These are phyloP conservation scores for Dendrostoma leiphaemia DNA, from an alignment of 2,329 filamentous ascomycete species.

Conservation along the genomic window DNA sequence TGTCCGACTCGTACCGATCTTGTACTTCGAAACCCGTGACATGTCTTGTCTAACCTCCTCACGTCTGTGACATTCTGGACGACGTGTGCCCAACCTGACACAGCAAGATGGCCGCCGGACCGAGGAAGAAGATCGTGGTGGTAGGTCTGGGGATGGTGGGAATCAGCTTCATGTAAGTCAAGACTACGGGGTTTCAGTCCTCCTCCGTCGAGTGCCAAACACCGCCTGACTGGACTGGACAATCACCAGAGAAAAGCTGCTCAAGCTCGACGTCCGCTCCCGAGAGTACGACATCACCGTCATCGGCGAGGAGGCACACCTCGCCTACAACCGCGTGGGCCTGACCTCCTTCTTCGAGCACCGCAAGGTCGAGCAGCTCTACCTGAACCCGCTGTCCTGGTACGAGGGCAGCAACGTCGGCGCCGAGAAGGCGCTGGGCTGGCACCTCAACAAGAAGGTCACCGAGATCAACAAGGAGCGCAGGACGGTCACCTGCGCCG, in stretches of 20 bases:
- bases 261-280: constrained; percentile 76
- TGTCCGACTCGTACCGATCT: no score
- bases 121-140: constrained; percentile 70
- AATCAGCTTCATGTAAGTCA: constrained; percentile 77
- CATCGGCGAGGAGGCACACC: constrained; percentile 81
- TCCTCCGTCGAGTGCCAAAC: no score
- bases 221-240: no score
- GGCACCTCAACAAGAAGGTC: constrained; percentile 71
- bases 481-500: constrained; percentile 69
- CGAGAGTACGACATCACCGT: constrained; percentile 80
- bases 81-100: no score
- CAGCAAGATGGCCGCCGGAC: constrained; percentile 38
- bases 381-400: constrained; percentile 83
- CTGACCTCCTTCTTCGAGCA: constrained; percentile 88
- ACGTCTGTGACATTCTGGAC: no score
- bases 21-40: no score
- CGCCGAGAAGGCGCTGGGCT: constrained; percentile 65
- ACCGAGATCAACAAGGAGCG: constrained; percentile 61
- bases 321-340: constrained; percentile 89
- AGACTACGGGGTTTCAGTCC: no score
- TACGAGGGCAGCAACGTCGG: constrained; percentile 61
- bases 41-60: no score
- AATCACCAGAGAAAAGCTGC: constrained; percentile 88
- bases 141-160: constrained; percentile 92
- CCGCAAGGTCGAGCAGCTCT: constrained; percentile 80